These are phyloP conservation scores for Alternaria dauci DNA, from an alignment of 2,329 filamentous ascomycete genomes.

Conservation along the genomic window DNA sequence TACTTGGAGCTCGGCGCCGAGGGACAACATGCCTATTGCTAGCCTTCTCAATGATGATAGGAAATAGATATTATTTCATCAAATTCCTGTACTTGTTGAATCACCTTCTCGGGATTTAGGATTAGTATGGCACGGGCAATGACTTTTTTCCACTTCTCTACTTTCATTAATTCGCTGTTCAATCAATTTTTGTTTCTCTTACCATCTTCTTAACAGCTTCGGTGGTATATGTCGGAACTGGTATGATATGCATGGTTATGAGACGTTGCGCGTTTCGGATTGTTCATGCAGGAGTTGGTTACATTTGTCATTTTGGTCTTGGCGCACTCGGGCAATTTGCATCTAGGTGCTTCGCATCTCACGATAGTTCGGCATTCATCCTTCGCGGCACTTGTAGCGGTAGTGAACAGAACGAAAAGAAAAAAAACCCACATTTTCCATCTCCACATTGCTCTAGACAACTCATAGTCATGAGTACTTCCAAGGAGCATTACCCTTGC, in stretches of 20 bases:
- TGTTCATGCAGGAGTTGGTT: not conserved
- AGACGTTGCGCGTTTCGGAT: slow-evolving; percentile 10
- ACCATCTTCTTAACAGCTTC: not conserved
- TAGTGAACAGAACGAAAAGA: not conserved
- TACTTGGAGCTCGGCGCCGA: slow-evolving; percentile 49
- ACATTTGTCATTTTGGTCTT: slow-evolving; percentile 5
- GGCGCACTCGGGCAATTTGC: not conserved
- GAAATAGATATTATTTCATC: slow-evolving; percentile 24
- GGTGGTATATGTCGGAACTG: slow-evolving; percentile 1
- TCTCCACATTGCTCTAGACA: not conserved
- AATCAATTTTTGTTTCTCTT: slow-evolving; percentile 2
- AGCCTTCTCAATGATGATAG: slow-evolving; percentile 51
- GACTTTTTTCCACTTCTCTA: slow-evolving; percentile 26
- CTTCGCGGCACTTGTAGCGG: not conserved
- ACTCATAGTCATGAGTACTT: not conserved
- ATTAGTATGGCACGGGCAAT: slow-evolving; percentile 2
- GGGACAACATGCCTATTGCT: slow-evolving; percentile 52
- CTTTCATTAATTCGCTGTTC: slow-evolving; percentile 35
- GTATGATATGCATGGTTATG: slow-evolving; percentile 3
- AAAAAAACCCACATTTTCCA: not conserved
- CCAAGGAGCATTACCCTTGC: not conserved
- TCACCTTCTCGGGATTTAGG: slow-evolving; percentile 1
- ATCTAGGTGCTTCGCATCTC: not conserved
- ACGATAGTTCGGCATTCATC: not conserved
- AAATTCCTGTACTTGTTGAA: slow-evolving; percentile 7